These are phyloP conservation scores for Talaromyces trachyspermus DNA, from an alignment of 495 filamentous ascomycete species.

Conservation along the genomic window DNA sequence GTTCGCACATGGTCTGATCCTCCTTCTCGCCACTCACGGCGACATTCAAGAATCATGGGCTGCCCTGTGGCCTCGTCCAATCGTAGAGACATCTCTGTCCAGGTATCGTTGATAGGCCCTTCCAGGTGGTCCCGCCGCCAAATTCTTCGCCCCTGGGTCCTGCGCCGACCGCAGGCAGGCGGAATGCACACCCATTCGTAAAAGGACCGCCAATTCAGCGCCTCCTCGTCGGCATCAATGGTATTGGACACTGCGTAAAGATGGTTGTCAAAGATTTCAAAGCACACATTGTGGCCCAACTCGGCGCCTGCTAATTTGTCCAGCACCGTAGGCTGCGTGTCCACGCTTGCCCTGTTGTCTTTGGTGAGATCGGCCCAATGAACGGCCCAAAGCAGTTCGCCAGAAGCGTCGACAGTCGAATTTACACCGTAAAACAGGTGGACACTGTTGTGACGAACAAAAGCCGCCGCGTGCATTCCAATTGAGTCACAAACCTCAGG, in stretches of 20 bases:
- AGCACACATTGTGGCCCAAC: slow-evolving; percentile 60
- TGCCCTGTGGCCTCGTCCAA: slow-evolving; percentile 54
- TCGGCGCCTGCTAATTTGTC: slow-evolving; percentile 53
- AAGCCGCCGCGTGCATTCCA: slow-evolving; percentile 46
- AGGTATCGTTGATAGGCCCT: slow-evolving; percentile 71
- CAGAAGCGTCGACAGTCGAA: slow-evolving; percentile 41
- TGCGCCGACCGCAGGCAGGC: slow-evolving; percentile 25
- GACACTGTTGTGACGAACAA: slow-evolving; percentile 58
- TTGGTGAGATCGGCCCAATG: slow-evolving; percentile 42
- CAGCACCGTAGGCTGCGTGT: slow-evolving; percentile 34
- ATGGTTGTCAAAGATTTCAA: slow-evolving; percentile 60
- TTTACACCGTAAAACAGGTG: slow-evolving; percentile 65
- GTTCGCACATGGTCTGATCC: slow-evolving; percentile 56
- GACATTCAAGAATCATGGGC: slow-evolving; percentile 59
- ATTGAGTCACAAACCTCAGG: slow-evolving; percentile 29
- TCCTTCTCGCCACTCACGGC: slow-evolving; percentile 61
- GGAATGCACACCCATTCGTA: slow-evolving; percentile 62
- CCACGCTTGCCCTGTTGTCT: slow-evolving; percentile 21
- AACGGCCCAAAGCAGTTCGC: slow-evolving; percentile 55
- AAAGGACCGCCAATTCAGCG: slow-evolving; percentile 61
- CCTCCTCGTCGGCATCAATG: slow-evolving; percentile 54
- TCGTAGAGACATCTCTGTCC: slow-evolving; percentile 60
- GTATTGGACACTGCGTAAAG: slow-evolving; percentile 70
- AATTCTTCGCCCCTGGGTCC: slow-evolving; percentile 32
- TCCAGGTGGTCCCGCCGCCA: slow-evolving; percentile 66